Percentiles rank a stretch among this genome's conserved stretches.
Evolutionary conservation across 176 grass and related monocot species (phyloP).

Genomic region (Oryza australiensis): DNA sequence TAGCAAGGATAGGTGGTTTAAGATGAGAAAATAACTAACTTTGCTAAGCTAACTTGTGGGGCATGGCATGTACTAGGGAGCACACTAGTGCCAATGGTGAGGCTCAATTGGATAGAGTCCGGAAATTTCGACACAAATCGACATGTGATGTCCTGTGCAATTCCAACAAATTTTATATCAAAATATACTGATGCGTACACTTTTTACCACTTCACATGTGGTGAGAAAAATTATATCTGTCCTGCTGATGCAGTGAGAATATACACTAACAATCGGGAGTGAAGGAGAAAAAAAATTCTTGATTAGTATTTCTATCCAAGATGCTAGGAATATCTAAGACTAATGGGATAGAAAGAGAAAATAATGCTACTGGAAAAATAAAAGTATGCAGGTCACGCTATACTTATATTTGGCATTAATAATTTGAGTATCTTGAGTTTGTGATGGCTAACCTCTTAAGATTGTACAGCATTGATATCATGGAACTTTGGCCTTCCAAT

Average conservation of each 20-base stretch:
- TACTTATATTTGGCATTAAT: not conserved
- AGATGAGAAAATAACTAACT: not conserved
- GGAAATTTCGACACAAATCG: not conserved
- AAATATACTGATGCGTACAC: not conserved
- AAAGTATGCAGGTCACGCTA: not conserved
- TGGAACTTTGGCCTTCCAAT: not conserved
- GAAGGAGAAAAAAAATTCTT: not conserved
- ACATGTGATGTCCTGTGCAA: not conserved
- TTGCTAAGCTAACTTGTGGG: not conserved
- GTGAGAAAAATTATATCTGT: not conserved
- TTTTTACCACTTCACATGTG: constrained; percentile 6
- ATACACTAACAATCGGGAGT: not conserved
- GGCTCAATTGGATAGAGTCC: not conserved
- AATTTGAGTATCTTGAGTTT: constrained; percentile 6
- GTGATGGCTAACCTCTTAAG: constrained; percentile 21
- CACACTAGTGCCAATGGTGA: not conserved
- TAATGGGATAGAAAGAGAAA: not conserved
- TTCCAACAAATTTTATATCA: not conserved
- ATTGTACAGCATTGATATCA: not conserved
- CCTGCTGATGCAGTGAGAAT: not conserved
- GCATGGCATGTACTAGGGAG: not conserved
- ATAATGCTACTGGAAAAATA: not conserved
- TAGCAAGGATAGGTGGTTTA: not conserved
- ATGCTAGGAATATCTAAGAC: not conserved
- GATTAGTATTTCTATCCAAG: not conserved